Evolutionary conservation across 805 yeast species (phyloP), one percentile per base, ranked within the genome.

Genomic region (Diddensiella santjacobensis): DNA sequence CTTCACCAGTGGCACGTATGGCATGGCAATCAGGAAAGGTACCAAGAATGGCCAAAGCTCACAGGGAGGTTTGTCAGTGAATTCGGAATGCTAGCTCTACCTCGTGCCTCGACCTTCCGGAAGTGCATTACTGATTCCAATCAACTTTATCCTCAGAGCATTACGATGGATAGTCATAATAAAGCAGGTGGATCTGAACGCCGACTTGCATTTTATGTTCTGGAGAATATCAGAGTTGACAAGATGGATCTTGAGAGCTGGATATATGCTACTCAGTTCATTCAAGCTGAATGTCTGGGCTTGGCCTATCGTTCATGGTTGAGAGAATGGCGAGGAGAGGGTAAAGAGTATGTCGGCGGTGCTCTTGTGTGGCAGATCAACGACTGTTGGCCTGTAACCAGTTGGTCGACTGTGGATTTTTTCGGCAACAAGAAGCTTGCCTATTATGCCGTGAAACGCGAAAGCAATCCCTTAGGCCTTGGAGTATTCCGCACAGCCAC

Each of bases 281-380:
- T 75, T 68, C 80, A 77, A 55, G 60, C 74, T 10, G 80, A 77
- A 44, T 73, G 79, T 53, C 58, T 75, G 35, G 63, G 66, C 4
- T 71, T 63, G 53, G 79, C 79, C 3, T 66, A 70, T 40, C 59
- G 67, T 40, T 63, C 66, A 35, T 74, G 77, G 71, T 64, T 78
- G 58, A 51, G 77, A 22, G 58, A 67, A 46, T 76, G 78, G 78
- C 60, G 62, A 19, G 61, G 59, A 1, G 58, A 58, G 2, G 64
- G 65, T 1, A 57, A 62, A 33, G 61, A 74, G 26, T 58, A 64
- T 15, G 55, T 60, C 30, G 73, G 77, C 8, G 81, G 80, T 2
- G 69, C 72, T 3, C 58, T 76, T 22, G 76, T 76, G 6, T 76
- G 81, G 81, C 80, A 76, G 56, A 56, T 73, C 35, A 74, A 76